Conservation (phyloP, 192 early-diverging fungal genomes). For the Coemansia sp. region DNA sequence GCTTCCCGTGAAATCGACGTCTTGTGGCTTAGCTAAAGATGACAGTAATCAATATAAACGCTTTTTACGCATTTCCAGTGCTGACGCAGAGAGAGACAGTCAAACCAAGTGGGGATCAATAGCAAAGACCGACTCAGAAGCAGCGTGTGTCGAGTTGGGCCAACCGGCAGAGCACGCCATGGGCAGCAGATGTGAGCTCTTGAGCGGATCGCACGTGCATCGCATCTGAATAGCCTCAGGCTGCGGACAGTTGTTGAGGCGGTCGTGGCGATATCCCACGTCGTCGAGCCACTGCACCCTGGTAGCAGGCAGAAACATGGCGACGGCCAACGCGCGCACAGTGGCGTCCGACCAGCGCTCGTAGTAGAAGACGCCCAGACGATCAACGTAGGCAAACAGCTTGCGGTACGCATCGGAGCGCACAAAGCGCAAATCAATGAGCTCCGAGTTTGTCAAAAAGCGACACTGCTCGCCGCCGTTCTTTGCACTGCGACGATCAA, state of each 20-base stretch:
- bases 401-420: conserved; percentile 53
- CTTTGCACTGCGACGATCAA: background rate
- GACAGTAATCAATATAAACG: too few species aligned
- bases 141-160: background rate
- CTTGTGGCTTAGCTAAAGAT: too few species aligned
- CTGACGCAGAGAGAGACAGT: too few species aligned
- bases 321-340: conserved; percentile 60
- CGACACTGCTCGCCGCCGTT: conserved; percentile 55
- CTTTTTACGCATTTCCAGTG: too few species aligned
- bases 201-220: conserved; percentile 30
- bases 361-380: conserved; percentile 50
- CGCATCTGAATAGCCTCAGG: conserved; percentile 21
- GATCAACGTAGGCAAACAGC: conserved; percentile 57
- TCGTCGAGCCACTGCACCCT: conserved; percentile 62
- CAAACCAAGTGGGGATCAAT: too few species aligned
- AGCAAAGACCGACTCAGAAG: too few species aligned
- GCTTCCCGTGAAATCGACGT: too few species aligned
- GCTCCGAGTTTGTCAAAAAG: conserved; percentile 80
- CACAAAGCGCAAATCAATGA: conserved; percentile 66
- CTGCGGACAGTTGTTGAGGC: conserved; percentile 61
- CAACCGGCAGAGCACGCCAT: conserved; percentile 32
- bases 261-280: conserved; percentile 59
- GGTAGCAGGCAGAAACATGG: conserved; percentile 50
- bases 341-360: conserved; percentile 52
- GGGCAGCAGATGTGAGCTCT: conserved; percentile 29